phyloP scores from a whole-genome alignment of 371 early-diverging fungal genomes.

The Mortierella sp. region DNA sequence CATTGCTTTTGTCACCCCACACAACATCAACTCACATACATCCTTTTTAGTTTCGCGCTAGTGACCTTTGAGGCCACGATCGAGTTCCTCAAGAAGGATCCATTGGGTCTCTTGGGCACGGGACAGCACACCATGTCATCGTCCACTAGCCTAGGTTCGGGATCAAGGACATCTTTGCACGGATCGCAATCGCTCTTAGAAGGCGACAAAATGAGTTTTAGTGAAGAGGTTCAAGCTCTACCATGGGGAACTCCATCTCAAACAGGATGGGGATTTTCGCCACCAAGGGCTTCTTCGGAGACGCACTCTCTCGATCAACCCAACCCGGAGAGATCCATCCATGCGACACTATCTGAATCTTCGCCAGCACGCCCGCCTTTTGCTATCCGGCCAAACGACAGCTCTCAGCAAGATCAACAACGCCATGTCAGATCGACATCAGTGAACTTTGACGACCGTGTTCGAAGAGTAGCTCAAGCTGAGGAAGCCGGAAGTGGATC shows the following conservation, averaged over 20 bases:
- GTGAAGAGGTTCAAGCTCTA: constrained; percentile 31
- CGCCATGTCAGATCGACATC: constrained; percentile 43
- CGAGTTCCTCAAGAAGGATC: constrained; percentile 70
- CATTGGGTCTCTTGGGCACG: constrained; percentile 55
- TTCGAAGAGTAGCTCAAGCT: constrained; percentile 18
- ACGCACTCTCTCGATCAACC: constrained; percentile 19
- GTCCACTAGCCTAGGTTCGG: background rate
- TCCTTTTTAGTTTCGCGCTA: constrained; percentile 60
- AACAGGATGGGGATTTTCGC: constrained; percentile 56
- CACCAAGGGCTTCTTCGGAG: constrained; percentile 24
- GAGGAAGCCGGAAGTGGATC: constrained; percentile 29
- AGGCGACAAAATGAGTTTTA: constrained; percentile 8
- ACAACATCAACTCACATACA: background rate
- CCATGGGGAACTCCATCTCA: constrained; percentile 54
- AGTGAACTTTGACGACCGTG: constrained; percentile 48
- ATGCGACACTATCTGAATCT: constrained; percentile 5
- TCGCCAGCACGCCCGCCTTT: constrained; percentile 20
- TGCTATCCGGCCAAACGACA: constrained; percentile 5
- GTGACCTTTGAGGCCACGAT: constrained; percentile 67
- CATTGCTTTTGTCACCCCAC: background rate
- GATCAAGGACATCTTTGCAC: constrained; percentile 9
- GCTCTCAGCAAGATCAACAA: constrained; percentile 32
- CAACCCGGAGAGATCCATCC: constrained; percentile 3
- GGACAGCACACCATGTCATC: constrained; percentile 15
- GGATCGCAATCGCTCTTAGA: constrained; percentile 16